Evolutionary conservation across 176 grass and related monocot genomes (phyloP).

Genomic region (Triticum dicoccoides): DNA sequence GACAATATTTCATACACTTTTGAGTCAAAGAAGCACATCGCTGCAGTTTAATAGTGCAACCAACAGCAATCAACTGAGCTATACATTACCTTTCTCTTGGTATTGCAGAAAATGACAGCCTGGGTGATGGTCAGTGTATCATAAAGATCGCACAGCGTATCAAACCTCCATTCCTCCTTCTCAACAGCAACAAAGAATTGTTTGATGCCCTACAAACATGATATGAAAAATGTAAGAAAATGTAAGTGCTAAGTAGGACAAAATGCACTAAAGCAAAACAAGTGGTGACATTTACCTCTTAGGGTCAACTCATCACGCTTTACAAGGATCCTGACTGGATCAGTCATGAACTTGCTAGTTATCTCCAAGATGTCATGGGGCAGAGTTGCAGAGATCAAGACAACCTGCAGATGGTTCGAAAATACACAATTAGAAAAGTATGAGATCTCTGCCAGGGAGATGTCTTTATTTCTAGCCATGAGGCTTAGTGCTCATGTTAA

Average conservation of each 20-base stretch:
- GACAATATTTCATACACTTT: neutral
- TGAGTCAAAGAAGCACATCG: neutral
- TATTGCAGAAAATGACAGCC: constrained; percentile 98
- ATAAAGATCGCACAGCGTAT: constrained; percentile 95
- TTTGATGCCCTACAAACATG: constrained; percentile 71
- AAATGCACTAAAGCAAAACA: neutral
- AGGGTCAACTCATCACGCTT: constrained; percentile 98
- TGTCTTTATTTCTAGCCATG: neutral
- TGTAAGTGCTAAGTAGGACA: neutral
- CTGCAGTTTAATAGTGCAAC: neutral
- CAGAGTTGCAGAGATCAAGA: constrained; percentile 79
- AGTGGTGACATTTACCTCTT: constrained; percentile 56
- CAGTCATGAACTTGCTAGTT: constrained; percentile 94
- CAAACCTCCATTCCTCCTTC: constrained; percentile 99
- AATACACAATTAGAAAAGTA: neutral
- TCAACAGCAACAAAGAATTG: constrained; percentile 98
- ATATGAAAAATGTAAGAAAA: constrained; percentile 11
- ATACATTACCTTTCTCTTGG: constrained; percentile 70
- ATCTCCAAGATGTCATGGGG: constrained; percentile 95
- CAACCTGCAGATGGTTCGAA: constrained; percentile 42
- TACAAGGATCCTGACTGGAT: constrained; percentile 86
- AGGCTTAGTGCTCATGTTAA: neutral
- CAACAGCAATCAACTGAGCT: neutral
- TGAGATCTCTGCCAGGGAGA: neutral
- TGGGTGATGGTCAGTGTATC: constrained; percentile 96